These are phyloP conservation scores for Saxophila tyrrhenica DNA, from an alignment of 495 filamentous ascomycete species.

Conservation along the genomic window DNA sequence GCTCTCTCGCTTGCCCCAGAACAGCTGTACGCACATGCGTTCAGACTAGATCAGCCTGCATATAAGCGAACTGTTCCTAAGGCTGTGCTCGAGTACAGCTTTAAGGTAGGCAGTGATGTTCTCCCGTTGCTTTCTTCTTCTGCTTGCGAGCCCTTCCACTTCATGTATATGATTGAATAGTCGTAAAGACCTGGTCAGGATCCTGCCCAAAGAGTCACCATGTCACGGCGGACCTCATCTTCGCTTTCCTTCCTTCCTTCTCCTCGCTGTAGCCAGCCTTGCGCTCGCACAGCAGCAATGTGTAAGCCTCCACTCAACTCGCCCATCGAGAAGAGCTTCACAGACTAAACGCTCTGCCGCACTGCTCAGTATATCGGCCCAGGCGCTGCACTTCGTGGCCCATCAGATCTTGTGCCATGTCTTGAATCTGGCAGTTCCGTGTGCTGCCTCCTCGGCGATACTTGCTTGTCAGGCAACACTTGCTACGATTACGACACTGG, in stretches of 20 bases:
- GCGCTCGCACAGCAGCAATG: not conserved
- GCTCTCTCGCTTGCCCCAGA: too few species aligned
- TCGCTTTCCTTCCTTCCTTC: not conserved
- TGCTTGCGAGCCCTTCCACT: too few species aligned
- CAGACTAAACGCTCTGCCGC: too few species aligned
- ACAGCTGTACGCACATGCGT: too few species aligned
- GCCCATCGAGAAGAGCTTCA: not conserved
- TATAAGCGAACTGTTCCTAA: not conserved
- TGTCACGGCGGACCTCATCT: not conserved
- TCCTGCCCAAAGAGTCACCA: not conserved
- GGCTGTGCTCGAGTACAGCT: not conserved
- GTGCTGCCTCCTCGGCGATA: conserved; percentile 10
- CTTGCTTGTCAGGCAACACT: conserved; percentile 13
- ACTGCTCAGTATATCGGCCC: not conserved
- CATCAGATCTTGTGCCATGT: not conserved
- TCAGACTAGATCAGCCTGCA: not conserved
- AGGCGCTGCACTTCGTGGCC: not conserved
- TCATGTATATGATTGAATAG: not conserved
- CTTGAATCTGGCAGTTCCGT: not conserved
- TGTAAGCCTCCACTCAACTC: not conserved
- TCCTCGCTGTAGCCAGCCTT: not conserved
- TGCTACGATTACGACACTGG: conserved; percentile 10
- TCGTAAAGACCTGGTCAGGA: not conserved
- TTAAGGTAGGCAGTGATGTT: not conserved
- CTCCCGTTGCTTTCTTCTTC: not conserved